A percentile compares a stretch with the other conserved stretches of the same genome.
Evolutionary conservation across 2,329 filamentous ascomycete species (phyloP).

Genomic region (Fusarium sp.): DNA sequence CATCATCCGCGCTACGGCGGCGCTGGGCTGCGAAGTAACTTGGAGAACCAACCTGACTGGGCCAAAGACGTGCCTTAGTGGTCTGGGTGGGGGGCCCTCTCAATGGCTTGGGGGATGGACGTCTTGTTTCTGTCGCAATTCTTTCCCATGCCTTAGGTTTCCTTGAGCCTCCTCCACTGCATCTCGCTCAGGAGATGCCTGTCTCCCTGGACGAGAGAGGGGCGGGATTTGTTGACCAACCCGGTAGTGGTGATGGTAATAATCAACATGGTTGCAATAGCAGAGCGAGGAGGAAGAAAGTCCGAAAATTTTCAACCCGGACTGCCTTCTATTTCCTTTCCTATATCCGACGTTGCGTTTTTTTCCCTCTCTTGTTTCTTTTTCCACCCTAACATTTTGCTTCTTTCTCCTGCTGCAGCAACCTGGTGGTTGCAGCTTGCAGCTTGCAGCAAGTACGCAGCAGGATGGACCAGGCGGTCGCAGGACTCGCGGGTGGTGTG

Average conservation of each 20-base stretch:
- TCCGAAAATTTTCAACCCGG: slow-evolving; percentile 22
- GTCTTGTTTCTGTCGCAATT: slow-evolving; percentile 24
- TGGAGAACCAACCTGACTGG: slow-evolving; percentile 21
- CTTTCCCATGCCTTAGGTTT: slow-evolving; percentile 7
- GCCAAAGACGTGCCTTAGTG: slow-evolving; percentile 19
- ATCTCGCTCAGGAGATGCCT: neutral
- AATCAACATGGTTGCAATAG: too few species aligned
- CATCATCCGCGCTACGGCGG: slow-evolving; percentile 17
- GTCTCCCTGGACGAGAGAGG: slow-evolving; percentile 7
- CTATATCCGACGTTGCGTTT: slow-evolving; percentile 2
- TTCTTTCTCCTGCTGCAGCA: slow-evolving; percentile 31
- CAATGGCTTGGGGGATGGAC: slow-evolving; percentile 1
- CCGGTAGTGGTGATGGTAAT: too few species aligned
- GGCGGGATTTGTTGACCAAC: neutral
- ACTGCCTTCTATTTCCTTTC: slow-evolving; percentile 15
- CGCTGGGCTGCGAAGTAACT: slow-evolving; percentile 22
- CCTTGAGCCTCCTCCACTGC: too few species aligned
- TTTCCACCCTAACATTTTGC: slow-evolving; percentile 24
- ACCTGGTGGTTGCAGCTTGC: slow-evolving; percentile 40
- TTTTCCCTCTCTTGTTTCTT: slow-evolving; percentile 17
- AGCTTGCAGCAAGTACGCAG: slow-evolving; percentile 34
- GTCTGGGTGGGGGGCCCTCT: slow-evolving; percentile 17
- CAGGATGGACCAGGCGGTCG: slow-evolving; percentile 44
- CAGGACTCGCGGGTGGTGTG: slow-evolving; percentile 46
- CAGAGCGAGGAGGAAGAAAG: slow-evolving; percentile 7